Base-by-base conservation (phyloP, 805 yeast genomes). In the Barnettozyma vustinii region DNA sequence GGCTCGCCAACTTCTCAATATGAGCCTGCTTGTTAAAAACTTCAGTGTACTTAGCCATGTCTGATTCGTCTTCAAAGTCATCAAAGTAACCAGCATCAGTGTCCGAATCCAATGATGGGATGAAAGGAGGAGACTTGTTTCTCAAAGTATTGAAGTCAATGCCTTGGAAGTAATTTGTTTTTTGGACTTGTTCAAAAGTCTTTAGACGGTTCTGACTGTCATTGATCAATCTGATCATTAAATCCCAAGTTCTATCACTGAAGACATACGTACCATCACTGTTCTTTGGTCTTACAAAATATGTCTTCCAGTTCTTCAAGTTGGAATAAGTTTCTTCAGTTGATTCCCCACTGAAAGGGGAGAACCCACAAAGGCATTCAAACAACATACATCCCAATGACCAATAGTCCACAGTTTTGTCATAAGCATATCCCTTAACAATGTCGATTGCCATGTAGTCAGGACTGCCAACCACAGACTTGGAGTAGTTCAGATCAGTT, bases 381-480 rank as follows among this genome's bases (percentile, higher is more conserved):
- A 92, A 94, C 37, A 94, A 73, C 84, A 94, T 94, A 69, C 99
- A 94, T 5, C 99, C 99, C 50, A 94, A 73, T 0, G 98, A 91
- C 99, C 99, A 94, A 66, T 94, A 94, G 71, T 94, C 99, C 50
- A 95, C 96, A 15, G 99, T 92, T 65, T 84, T 91, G 64, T 94
- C 97, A 66, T 94, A 94, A 50, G 83, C 81, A 62, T 85, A 86
- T 8, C 99, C 99, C 42, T 58, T 62, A 47, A 94, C 77, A 12
- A 94, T 98, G 67, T 94, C 99, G 45, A 94, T 74, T 1, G 99
- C 99, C 99, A 94, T 94, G 64, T 94, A 94, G 67, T 94, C 99
- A 1, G 99, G 99, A 5, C 96, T 87, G 1, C 99, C 99, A 15
- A 94, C 99, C 57, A 92, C 88, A 1, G 97, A 89, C 59, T 88